Evolutionary conservation across 345 rosid genomes (phyloP).

Genomic region (Acer saccharum): DNA sequence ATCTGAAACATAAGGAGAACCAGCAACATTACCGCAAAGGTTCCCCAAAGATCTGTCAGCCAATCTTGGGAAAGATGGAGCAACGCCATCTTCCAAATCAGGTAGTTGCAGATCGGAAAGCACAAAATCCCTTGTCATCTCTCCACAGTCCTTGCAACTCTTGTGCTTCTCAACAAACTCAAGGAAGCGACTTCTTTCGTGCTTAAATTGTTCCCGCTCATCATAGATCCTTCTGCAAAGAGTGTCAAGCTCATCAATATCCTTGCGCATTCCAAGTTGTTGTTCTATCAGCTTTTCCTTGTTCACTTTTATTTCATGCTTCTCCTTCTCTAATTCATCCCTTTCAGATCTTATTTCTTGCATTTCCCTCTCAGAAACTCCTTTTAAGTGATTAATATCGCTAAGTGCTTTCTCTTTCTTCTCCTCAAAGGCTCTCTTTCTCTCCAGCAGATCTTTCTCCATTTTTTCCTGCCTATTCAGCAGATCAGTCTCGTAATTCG

Average conservation of each 20-base stretch:
- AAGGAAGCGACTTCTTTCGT: slow-evolving; percentile 56
- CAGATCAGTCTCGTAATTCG: slow-evolving; percentile 45
- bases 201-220: slow-evolving; percentile 50
- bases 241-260: slow-evolving; percentile 60
- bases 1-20: slow-evolving; percentile 34
- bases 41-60: slow-evolving; percentile 36
- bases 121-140: slow-evolving; percentile 49
- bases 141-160: slow-evolving; percentile 67
- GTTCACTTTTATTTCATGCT: slow-evolving; percentile 45
- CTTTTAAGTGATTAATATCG: slow-evolving; percentile 43
- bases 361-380: slow-evolving; percentile 49
- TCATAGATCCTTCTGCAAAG: slow-evolving; percentile 60
- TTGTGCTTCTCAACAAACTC: slow-evolving; percentile 61
- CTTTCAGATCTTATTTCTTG: slow-evolving; percentile 54
- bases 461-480: slow-evolving; percentile 48
- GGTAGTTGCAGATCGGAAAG: slow-evolving; percentile 59
- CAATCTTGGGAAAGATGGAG: slow-evolving; percentile 31
- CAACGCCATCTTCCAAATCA: slow-evolving; percentile 41
- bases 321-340: slow-evolving; percentile 47
- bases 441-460: slow-evolving; percentile 50
- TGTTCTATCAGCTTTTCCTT: slow-evolving; percentile 55
- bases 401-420: slow-evolving; percentile 50
- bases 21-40: slow-evolving; percentile 26
- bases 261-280: slow-evolving; percentile 59
- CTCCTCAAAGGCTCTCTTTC: slow-evolving; percentile 47